phyloP scores from a whole-genome alignment of 2,329 filamentous ascomycete genomes.

The Pestalotiopsis sp. region DNA sequence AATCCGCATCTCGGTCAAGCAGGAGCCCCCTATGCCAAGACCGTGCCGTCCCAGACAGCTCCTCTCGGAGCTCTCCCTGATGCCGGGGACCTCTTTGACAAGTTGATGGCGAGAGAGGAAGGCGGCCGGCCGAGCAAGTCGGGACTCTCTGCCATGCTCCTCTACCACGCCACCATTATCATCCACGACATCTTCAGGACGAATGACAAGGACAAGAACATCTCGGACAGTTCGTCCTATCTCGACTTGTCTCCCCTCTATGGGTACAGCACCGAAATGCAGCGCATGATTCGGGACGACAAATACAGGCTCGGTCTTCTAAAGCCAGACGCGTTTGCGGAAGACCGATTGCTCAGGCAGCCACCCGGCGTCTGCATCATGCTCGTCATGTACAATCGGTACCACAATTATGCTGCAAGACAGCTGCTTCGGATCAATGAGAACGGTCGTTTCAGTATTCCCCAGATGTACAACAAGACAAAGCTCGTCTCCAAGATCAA shows the following conservation, averaged over 20 bases:
- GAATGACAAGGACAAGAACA: constrained; percentile 62
- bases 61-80: constrained; percentile 65
- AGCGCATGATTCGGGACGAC: constrained; percentile 64
- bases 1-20: constrained; percentile 67
- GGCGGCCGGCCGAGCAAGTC: constrained; percentile 66
- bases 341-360: constrained; percentile 65
- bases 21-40: constrained; percentile 68
- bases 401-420: constrained; percentile 70
- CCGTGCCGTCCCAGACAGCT: constrained; percentile 58
- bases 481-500: constrained; percentile 10
- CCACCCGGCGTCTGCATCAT: constrained; percentile 70
- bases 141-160: constrained; percentile 74
- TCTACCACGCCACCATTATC: constrained; percentile 73
- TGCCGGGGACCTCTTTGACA: constrained; percentile 68
- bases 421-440: constrained; percentile 70
- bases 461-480: constrained; percentile 22
- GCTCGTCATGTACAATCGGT: constrained; percentile 69
- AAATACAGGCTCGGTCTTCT: constrained; percentile 61
- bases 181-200: constrained; percentile 67
- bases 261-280: constrained; percentile 66
- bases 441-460: constrained; percentile 59
- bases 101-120: constrained; percentile 59
- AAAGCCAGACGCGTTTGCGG: constrained; percentile 72
- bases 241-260: constrained; percentile 75
- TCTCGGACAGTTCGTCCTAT: constrained; percentile 72